phyloP scores from a whole-genome alignment of 2,329 filamentous ascomycete genomes.

The Beauveria rudraprayagi region DNA sequence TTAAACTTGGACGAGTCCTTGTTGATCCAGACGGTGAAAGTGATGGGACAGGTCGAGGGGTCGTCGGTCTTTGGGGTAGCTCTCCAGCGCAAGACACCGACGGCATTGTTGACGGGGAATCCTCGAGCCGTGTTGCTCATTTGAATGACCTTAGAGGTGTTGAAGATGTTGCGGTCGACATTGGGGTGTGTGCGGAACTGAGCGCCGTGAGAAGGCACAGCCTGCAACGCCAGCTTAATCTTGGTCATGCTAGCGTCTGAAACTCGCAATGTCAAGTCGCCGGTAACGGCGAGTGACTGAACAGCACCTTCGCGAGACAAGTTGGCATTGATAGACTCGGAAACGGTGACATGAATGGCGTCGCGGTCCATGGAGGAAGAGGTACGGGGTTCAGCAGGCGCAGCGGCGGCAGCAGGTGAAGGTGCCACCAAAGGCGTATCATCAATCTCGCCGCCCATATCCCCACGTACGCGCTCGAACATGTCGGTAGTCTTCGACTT shows the following conservation, averaged over 20 bases:
- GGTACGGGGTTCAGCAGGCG: slow-evolving; percentile 44
- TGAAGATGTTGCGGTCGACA: slow-evolving; percentile 85
- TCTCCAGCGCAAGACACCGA: slow-evolving; percentile 90
- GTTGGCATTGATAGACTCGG: slow-evolving; percentile 84
- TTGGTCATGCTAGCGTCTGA: slow-evolving; percentile 84
- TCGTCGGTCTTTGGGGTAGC: slow-evolving; percentile 76
- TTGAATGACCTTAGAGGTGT: slow-evolving; percentile 74
- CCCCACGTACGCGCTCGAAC: slow-evolving; percentile 89
- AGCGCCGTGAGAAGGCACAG: slow-evolving; percentile 70
- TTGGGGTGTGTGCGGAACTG: slow-evolving; percentile 96
- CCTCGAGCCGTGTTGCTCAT: slow-evolving; percentile 80
- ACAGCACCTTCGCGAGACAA: slow-evolving; percentile 81
- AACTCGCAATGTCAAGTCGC: slow-evolving; percentile 86
- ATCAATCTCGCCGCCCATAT: slow-evolving; percentile 81
- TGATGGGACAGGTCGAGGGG: slow-evolving; percentile 75
- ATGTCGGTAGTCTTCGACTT: slow-evolving; percentile 97
- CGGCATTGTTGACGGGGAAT: slow-evolving; percentile 90
- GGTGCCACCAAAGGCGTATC: slow-evolving; percentile 63
- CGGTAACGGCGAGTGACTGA: slow-evolving; percentile 81
- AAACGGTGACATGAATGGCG: slow-evolving; percentile 79
- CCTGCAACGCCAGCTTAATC: slow-evolving; percentile 73
- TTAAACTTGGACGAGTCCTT: slow-evolving; percentile 77
- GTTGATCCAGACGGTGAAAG: slow-evolving; percentile 97
- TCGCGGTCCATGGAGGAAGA: slow-evolving; percentile 70
- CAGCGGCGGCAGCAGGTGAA: slow-evolving; percentile 41